Base-by-base conservation (phyloP, 495 filamentous ascomycete species). In the Hyaloscypha variabilis region DNA sequence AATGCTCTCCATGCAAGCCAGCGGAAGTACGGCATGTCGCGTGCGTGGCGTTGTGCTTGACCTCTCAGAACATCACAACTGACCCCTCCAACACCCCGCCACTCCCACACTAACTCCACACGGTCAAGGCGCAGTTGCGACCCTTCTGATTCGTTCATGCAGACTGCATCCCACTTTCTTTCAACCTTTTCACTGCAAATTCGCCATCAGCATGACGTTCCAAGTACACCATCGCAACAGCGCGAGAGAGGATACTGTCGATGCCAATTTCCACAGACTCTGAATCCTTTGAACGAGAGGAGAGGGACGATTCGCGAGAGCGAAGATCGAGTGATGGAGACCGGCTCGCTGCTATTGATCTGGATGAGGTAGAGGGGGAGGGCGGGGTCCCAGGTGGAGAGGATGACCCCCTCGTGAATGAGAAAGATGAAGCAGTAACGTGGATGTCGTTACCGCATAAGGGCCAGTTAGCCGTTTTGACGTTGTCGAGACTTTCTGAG, bases 401-500 rank as follows among this genome's bases (percentile, higher is more conserved):
- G 39, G 24, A 25, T 13, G 46, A 17, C n/a, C 26, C 2, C 25
- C 26, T 21, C 8, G 31, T 23, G 24, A 58, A 28, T n/a, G 36
- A 56, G 30, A 69, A 66, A 11, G 55, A 64, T 23, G 59, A 66
- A 25, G 10, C 56, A 52, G 85, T 90, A 23, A 83, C 85, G 24
- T 91, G 89, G 89, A 75, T 71, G 29, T 85, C 87, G 34, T 76
- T 96, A 2, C 92, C 92, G 3, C 81, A 84, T 63, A 93, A 91
- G 69, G 79, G 85, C 65, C 91, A 96, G 71, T 79, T 96, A 58
- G 75, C 88, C 6, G 85, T 94, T 62, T 77, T 96, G 53, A 91
- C 90, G 0, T 77, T 93, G 50, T 85, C 90, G 5, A 83, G 92
- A 25, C 77, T 94, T 36, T 91, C 90, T 23, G 91, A 94, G 69